Percentiles rank a stretch among this genome's conserved stretches.
These are phyloP conservation scores for Pleurotus tuber-regium DNA, from an alignment of 768 basidiomycete genomes.

Conservation along the genomic window DNA sequence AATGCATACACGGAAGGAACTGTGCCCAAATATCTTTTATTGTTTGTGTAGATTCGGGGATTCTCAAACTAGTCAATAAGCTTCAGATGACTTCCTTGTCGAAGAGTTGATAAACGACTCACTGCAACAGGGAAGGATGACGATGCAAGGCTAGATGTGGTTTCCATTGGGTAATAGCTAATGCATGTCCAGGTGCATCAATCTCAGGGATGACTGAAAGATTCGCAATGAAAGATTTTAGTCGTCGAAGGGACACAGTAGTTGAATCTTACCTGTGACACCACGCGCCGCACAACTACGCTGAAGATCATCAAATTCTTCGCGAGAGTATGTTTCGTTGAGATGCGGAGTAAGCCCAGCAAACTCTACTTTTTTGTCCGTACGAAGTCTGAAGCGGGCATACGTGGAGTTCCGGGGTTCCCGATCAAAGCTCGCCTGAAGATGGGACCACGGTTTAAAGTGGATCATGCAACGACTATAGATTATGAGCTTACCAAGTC, in stretches of 20 bases:
- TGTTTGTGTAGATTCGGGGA: constrained; percentile 38
- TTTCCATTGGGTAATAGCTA: constrained; percentile 45
- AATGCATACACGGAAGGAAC: constrained; percentile 36
- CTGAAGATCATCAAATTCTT: constrained; percentile 32
- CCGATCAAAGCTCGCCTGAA: too few species aligned
- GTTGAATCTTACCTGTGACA: constrained; percentile 19
- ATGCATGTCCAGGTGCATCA: constrained; percentile 42
- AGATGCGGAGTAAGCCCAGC: constrained; percentile 31
- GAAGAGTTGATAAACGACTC: background rate
- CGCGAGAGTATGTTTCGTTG: constrained; percentile 39
- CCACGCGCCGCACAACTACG: constrained; percentile 35
- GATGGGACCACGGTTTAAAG: too few species aligned
- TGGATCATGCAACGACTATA: too few species aligned
- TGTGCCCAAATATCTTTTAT: constrained; percentile 43
- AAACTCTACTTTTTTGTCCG: constrained; percentile 24
- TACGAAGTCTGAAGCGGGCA: constrained; percentile 17
- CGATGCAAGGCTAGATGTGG: constrained; percentile 32
- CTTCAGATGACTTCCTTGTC: too few species aligned
- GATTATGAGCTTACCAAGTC: background rate
- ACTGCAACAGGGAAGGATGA: constrained; percentile 19
- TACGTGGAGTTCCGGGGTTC: too few species aligned
- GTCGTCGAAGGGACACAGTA: background rate
- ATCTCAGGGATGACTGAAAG: constrained; percentile 35
- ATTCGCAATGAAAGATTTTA: background rate
- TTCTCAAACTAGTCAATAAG: background rate